Evolutionary conservation across 1,139 yeast genomes (phyloP).

Genomic region (Geotrichum reessii): DNA sequence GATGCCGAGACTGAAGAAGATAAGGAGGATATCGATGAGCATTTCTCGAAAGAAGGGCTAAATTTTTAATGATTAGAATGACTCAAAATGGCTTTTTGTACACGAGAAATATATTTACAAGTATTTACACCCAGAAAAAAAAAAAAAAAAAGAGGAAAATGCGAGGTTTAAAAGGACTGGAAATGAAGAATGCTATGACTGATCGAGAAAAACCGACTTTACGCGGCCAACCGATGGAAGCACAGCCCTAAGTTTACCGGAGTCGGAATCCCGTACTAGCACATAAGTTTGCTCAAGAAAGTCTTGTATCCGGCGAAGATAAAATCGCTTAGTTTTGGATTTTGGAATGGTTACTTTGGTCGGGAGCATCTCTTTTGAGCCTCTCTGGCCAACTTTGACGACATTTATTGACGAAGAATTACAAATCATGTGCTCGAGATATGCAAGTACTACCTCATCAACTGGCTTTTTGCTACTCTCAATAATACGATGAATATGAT

Average conservation of each 20-base stretch:
- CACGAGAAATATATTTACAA: background rate
- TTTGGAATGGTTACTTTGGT: background rate
- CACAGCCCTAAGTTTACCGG: constrained; percentile 14
- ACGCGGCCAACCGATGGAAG: constrained; percentile 1
- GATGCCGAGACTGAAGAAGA: constrained; percentile 23
- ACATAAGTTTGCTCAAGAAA: background rate
- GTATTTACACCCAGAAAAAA: no score
- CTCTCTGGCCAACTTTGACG: background rate
- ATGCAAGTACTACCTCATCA: constrained; percentile 21
- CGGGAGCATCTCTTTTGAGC: constrained; percentile 6
- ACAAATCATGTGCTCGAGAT: constrained; percentile 16
- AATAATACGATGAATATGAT: constrained; percentile 18
- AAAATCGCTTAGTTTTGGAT: constrained; percentile 16
- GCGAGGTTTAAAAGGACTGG: background rate
- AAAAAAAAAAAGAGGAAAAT: background rate
- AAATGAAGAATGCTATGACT: constrained; percentile 2
- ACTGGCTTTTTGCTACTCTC: constrained; percentile 22
- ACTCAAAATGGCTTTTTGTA: background rate
- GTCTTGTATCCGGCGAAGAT: constrained; percentile 21
- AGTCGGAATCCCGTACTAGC: background rate
- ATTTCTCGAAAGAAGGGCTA: background rate
- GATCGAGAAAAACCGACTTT: background rate
- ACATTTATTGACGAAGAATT: background rate
- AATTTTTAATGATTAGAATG: background rate
- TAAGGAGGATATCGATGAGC: constrained; percentile 16